Percentiles rank a stretch among this genome's conserved stretches.
Evolutionary conservation across 169 alveolate genomes (phyloP).

Genomic region (Hammondia hammondi): DNA sequence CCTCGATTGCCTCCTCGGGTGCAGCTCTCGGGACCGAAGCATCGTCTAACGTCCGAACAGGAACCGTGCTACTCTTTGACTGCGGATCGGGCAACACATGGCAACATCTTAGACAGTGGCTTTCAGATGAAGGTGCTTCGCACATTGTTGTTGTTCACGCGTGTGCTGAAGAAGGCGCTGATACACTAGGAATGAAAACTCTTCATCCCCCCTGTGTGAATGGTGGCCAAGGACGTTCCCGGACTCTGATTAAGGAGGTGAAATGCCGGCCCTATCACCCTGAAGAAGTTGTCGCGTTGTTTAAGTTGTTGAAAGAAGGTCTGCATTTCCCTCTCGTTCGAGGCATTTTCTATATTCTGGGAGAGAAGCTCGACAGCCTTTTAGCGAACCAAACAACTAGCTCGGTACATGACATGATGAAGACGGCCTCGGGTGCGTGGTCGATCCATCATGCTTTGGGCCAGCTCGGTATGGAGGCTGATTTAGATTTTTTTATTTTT

Average conservation of each 20-base stretch:
- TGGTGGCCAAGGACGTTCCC: not conserved
- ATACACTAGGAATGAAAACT: too few species aligned
- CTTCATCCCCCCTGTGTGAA: not conserved
- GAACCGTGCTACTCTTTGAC: not conserved
- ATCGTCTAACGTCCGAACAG: not conserved
- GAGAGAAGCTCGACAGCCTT: not conserved
- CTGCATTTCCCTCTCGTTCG: not conserved
- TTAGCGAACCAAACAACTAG: not conserved
- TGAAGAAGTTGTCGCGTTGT: not conserved
- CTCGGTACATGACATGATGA: not conserved
- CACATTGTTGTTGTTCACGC: constrained; percentile 36
- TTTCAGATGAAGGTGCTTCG: constrained; percentile 73
- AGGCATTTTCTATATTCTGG: not conserved
- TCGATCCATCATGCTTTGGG: constrained; percentile 64
- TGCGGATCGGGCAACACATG: not conserved
- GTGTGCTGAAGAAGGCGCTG: not conserved
- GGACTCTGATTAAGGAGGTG: not conserved
- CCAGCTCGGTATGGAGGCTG: constrained; percentile 1
- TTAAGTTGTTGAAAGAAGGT: not conserved
- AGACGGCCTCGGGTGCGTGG: constrained; percentile 72
- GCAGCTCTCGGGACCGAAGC: not conserved
- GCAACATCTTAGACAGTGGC: constrained; percentile 47
- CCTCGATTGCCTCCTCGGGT: not conserved
- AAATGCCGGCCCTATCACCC: not conserved
- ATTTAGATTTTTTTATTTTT: constrained; percentile 65